Base-by-base conservation (phyloP, 169 alveolate genomes). In the Plasmodium gonderi region DNA sequence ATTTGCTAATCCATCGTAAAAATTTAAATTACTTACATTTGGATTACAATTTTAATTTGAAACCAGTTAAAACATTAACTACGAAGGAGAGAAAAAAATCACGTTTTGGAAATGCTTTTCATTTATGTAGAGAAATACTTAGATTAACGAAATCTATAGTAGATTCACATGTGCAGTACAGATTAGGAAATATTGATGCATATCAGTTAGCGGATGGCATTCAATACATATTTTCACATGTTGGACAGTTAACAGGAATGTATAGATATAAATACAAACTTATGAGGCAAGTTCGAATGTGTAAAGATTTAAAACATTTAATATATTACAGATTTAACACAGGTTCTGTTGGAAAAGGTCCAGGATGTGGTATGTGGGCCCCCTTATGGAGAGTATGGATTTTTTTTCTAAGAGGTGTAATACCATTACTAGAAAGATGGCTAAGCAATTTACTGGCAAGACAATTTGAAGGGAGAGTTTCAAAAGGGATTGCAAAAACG, bases 281-380 rank as follows among this genome's bases (percentile, higher is more conserved):
- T 75, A 99, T 99, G 99, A 97, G 99, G 54, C 99, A 99, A 95
- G 98, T 97, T 40, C 97, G 99, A 79, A 99, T 99, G 99, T 99
- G 99, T 94, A 99, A 99, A 95, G 99, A 99, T 96, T 96, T 99
- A 68, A 99, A 99, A 95, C 99, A 99, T 96, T 95, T 99, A 92
- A 97, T 99, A 29, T 99, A 99, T 96, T 99, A 99, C 97, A 96
- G 99, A 78, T 99, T 99, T 94, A 99, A 99, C 94, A 99, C 99
- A 4, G 99, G 99, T 0, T 99, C 99, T 3, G 99, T 99, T 23
- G 99, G 99, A n/a, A 99, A 99, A 95, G 99, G 99, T 1, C 99
- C 99, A 12, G 99, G 99, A 60, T 98, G 99, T 74, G 99, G 99
- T 3, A 98, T 99, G 93, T 99, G 99, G 99, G 99, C 96, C 83